Base-by-base conservation (phyloP, 176 grass and related monocot species). In the Carex pumila region DNA sequence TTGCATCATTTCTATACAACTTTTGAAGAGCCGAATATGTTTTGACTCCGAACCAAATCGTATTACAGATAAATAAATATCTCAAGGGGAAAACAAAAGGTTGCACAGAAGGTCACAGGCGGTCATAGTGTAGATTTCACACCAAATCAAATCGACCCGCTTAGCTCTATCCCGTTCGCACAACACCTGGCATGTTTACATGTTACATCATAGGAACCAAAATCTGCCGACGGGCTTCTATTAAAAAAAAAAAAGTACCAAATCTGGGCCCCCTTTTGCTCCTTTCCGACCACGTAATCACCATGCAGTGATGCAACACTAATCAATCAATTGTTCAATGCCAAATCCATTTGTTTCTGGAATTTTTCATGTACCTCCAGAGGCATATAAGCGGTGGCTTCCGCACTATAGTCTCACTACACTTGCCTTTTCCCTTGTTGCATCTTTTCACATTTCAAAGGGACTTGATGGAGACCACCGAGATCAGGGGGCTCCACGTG, bases 401-500 rank as follows among this genome's bases (percentile, higher is more conserved):
- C 0, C 21, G 21, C 12, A 8, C 9, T 0, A 25, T 52, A 15
- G 45, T 54, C 71, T 54, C 45, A 54, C 10, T 52, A 1, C n/a
- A 53, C 18, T 53, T 54, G 0, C 21, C 12, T 75, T 54, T 22
- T 75, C 10, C 45, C n/a, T 52, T 4, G 45, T 75, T 75, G 45
- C 21, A 53, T 7, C 9, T 29, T 75, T 29, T 53, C 12, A 11
- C 5, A 75, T 21, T 12, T 75, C 22, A 31, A 31, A 55, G 49
- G 52, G 49, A 76, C 18, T 31, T 75, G 71, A 76, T 76, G 72
- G 72, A 30, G 72, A 32, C 49, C 21, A 55, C 49, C 5, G 54
- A 78, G 22, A 65, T 77, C 45, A 85, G 80, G 47, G 80, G 61
- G 8, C 61, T 82, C 80, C 80, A 50, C 19, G 80, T 82, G 59